These are phyloP conservation scores for Ambrosia artemisiifolia DNA, from an alignment of 129 eudicot species.

Conservation along the genomic window DNA sequence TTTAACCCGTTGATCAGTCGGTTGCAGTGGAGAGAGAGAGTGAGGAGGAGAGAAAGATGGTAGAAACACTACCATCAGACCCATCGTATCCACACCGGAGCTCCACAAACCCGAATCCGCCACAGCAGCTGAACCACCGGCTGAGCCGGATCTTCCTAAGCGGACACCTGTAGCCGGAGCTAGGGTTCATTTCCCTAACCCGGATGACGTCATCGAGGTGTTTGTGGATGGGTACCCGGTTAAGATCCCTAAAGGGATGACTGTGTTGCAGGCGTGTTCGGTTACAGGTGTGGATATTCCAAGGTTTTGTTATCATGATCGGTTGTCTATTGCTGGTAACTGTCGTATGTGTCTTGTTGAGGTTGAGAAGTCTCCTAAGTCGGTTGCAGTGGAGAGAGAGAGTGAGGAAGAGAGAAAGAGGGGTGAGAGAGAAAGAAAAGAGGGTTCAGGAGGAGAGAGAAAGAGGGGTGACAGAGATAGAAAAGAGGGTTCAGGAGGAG, in stretches of 20 bases:
- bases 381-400: too few species aligned
- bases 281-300: slow-evolving; percentile 95
- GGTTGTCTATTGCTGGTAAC: slow-evolving; percentile 88
- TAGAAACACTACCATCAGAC: too few species aligned
- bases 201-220: slow-evolving; percentile 91
- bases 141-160: slow-evolving; percentile 55
- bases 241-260: slow-evolving; percentile 93
- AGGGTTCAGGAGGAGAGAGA: too few species aligned
- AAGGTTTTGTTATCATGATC: slow-evolving; percentile 76
- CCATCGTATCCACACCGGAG: slow-evolving; percentile 71
- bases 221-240: slow-evolving; percentile 97
- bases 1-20: too few species aligned
- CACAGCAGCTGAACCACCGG: slow-evolving; percentile 14
- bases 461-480: too few species aligned
- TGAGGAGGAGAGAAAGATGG: too few species aligned
- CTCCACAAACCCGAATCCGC: slow-evolving; percentile 62
- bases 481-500: too few species aligned
- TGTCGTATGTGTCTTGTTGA: slow-evolving; percentile 96
- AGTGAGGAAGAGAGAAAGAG: too few species aligned
- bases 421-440: too few species aligned
- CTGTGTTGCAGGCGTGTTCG: slow-evolving; percentile 87
- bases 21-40: too few species aligned
- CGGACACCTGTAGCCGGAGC: slow-evolving; percentile 77
- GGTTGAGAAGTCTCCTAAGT: slow-evolving; percentile 92
- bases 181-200: slow-evolving; percentile 83